These are phyloP conservation scores for Pharnaceum exiguum DNA, from an alignment of 148 eudicot genomes.

Conservation along the genomic window DNA sequence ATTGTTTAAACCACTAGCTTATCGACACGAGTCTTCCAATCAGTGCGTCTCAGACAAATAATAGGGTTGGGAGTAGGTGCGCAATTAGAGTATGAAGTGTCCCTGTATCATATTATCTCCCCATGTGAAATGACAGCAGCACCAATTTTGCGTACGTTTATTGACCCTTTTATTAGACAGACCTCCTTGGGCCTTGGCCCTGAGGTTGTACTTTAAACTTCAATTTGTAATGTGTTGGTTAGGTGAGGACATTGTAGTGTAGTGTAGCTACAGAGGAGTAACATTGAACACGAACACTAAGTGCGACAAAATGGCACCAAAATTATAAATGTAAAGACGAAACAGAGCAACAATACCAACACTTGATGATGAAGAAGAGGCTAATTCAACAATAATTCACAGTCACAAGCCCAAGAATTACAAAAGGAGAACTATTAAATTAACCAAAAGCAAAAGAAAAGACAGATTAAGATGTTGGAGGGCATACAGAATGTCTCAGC, in stretches of 20 bases:
- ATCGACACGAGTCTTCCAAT: not conserved
- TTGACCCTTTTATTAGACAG: not conserved
- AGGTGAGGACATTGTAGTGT: too few species aligned
- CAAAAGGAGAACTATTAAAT: not conserved
- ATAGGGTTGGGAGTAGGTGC: not conserved
- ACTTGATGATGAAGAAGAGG: conserved; percentile 8
- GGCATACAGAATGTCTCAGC: not conserved
- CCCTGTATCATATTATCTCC: too few species aligned
- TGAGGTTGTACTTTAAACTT: too few species aligned
- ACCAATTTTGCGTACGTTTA: too few species aligned
- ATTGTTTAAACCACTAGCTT: not conserved
- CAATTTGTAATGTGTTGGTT: too few species aligned
- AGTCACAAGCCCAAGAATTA: conserved; percentile 14
- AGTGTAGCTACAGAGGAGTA: too few species aligned
- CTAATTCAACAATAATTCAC: conserved; percentile 17
- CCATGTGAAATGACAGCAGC: conserved; percentile 8
- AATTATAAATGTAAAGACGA: not conserved
- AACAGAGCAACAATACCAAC: conserved; percentile 1
- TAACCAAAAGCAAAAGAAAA: not conserved
- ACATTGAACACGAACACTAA: too few species aligned
- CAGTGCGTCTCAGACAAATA: not conserved
- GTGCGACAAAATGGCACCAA: too few species aligned
- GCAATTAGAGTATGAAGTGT: too few species aligned
- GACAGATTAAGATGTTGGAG: not conserved
- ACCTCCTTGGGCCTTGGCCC: not conserved